Evolutionary conservation across 2,329 filamentous ascomycete genomes (phyloP).

Genomic region (Trichoderma koningii): DNA sequence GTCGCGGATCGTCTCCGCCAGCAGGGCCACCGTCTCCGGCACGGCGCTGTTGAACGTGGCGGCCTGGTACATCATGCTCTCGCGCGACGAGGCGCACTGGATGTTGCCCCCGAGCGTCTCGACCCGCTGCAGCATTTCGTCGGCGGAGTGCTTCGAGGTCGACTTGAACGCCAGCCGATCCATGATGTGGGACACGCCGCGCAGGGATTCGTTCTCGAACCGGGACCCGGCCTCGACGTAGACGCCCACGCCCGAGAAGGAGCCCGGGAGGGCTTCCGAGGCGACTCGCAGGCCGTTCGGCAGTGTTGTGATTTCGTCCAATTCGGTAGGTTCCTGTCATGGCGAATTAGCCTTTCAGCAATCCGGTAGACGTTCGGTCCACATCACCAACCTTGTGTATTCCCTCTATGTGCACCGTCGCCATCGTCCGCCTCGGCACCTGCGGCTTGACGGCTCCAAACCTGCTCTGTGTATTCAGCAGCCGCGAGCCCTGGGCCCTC

Average conservation of each 20-base stretch:
- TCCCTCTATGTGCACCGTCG: slow-evolving; percentile 41
- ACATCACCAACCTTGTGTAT: slow-evolving; percentile 39
- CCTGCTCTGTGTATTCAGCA: slow-evolving; percentile 33
- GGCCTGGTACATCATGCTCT: slow-evolving; percentile 98
- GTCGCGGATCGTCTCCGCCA: slow-evolving; percentile 91
- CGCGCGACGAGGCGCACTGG: slow-evolving; percentile 91
- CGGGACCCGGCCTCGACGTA: slow-evolving; percentile 95
- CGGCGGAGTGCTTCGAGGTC: slow-evolving; percentile 69
- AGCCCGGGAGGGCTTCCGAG: slow-evolving; percentile 89
- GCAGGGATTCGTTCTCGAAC: slow-evolving; percentile 82
- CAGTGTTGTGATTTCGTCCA: slow-evolving; percentile 85
- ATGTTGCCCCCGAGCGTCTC: slow-evolving; percentile 93
- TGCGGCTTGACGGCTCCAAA: slow-evolving; percentile 3
- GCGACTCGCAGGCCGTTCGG: slow-evolving; percentile 93
- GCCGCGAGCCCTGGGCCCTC: slow-evolving; percentile 33
- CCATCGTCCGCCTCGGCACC: slow-evolving; percentile 36
- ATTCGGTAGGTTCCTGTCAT: slow-evolving; percentile 72
- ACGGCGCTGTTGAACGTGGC: slow-evolving; percentile 96
- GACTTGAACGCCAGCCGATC: slow-evolving; percentile 94
- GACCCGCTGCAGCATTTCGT: slow-evolving; percentile 84
- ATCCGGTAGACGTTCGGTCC: not conserved
- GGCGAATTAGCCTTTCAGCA: not conserved
- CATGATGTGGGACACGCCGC: slow-evolving; percentile 93
- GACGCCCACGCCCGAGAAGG: slow-evolving; percentile 92
- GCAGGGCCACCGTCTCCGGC: slow-evolving; percentile 74